Percentiles rank a stretch among this genome's conserved stretches.
These are phyloP conservation scores for Hypoxylon sp. DNA, from an alignment of 2,329 filamentous ascomycete species.

Conservation along the genomic window DNA sequence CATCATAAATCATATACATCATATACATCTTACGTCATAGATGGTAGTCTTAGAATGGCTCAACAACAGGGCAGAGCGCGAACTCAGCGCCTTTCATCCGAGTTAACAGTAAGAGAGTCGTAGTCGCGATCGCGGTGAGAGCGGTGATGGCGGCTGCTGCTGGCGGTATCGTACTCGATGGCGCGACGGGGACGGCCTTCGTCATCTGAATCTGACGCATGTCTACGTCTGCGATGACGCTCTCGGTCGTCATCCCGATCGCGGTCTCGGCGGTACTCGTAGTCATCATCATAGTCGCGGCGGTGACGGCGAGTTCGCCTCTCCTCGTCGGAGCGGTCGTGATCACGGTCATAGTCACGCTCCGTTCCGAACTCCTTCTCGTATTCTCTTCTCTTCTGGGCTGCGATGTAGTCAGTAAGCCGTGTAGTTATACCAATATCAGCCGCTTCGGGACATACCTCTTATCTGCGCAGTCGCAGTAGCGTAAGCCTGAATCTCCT, in stretches of 20 bases:
- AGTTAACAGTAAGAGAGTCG: slow-evolving; percentile 39
- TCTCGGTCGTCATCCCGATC: slow-evolving; percentile 50
- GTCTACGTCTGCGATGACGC: slow-evolving; percentile 49
- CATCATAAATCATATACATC: slow-evolving; percentile 28
- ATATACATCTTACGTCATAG: slow-evolving; percentile 13
- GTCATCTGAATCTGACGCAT: slow-evolving; percentile 46
- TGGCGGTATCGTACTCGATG: slow-evolving; percentile 49
- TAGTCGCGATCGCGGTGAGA: slow-evolving; percentile 45
- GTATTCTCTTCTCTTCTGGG: slow-evolving; percentile 60
- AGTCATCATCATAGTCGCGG: slow-evolving; percentile 52
- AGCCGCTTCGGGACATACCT: slow-evolving; percentile 67
- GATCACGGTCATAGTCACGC: slow-evolving; percentile 29
- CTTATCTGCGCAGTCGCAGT: slow-evolving; percentile 84
- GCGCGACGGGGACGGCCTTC: slow-evolving; percentile 47
- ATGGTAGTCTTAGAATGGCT: neutral
- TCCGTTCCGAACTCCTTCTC: slow-evolving; percentile 53
- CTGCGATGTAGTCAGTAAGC: slow-evolving; percentile 48
- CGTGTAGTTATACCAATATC: neutral
- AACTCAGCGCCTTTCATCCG: slow-evolving; percentile 46
- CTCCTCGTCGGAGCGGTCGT: slow-evolving; percentile 54
- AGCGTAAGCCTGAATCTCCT: slow-evolving; percentile 91
- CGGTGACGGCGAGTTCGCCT: slow-evolving; percentile 50
- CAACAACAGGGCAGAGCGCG: neutral
- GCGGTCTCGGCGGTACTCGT: slow-evolving; percentile 50
- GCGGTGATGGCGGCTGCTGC: slow-evolving; percentile 43